Base-by-base conservation (phyloP, 371 early-diverging fungal genomes). In the Syncephalastrum racemosum region DNA sequence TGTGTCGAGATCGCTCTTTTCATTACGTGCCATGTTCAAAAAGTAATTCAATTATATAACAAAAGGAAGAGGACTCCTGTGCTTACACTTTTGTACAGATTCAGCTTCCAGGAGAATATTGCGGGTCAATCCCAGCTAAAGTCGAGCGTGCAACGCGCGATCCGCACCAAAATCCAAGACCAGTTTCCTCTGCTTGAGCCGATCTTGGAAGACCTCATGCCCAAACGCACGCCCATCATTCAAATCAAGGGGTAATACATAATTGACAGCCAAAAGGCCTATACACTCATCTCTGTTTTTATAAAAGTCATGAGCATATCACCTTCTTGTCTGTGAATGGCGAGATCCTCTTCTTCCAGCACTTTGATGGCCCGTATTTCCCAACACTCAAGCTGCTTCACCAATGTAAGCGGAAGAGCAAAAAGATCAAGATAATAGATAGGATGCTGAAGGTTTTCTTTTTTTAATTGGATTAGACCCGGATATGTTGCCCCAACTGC, bases 341-440 rank as follows among this genome's bases (percentile, higher is more conserved):
- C 58, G 85, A 88, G 58, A 80, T 94, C 27, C 78, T 96, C 19
- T 97, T 96, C 68, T 96, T 94, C 81, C 92, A 96, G 68, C 90
- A 91, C 62, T 96, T 91, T 70, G 95, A 95, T 63, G 97, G 96
- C 10, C 93, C 93, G 50, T 90, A 85, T 58, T 85, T 83, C 49
- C 99, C 98, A 19, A 90, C 89, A 13, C 82, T 98, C 18, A 83
- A 83, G 16, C 74, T 98, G 19, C 73, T 98, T 31, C 97, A 97
- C 75, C 85, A 90, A 80, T 97, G 92, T 94, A 87, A 70, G 67
- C 40, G 39, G 27, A 3, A 44, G 87, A 70, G 67, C 40, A 43
- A 31, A 3, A 44, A 52, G 6, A 24, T 42, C 24, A 31, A 12
- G 24, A n/a, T 0, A 25, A 25, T 15, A 5, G 20, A n/a, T 13